A percentile compares a stretch with the other conserved stretches of the same genome.
Evolutionary conservation across 768 basidiomycete species (phyloP).

Genomic region (Tephrocybe rancida): DNA sequence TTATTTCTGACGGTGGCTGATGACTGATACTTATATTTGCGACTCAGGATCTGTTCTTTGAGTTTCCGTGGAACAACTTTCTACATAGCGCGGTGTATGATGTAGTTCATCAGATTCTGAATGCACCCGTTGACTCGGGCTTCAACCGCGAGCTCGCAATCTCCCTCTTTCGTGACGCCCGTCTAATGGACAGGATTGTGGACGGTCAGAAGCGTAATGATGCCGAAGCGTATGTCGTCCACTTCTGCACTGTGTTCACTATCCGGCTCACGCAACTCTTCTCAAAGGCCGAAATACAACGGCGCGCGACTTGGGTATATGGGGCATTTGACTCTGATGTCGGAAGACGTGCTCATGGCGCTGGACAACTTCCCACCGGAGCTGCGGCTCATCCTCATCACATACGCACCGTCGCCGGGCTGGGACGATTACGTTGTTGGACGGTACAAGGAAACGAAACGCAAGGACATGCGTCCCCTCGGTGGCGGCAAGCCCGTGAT

Average conservation of each 20-base stretch:
- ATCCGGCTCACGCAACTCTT: background rate
- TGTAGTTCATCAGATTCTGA: slow-evolving; percentile 92
- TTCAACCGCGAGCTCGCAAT: slow-evolving; percentile 84
- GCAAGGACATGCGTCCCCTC: slow-evolving; percentile 74
- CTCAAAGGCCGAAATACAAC: slow-evolving; percentile 64
- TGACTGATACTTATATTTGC: background rate
- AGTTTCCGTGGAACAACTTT: slow-evolving; percentile 97
- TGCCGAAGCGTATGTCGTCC: slow-evolving; percentile 58
- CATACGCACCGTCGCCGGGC: slow-evolving; percentile 69
- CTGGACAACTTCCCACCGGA: slow-evolving; percentile 87
- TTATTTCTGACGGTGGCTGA: background rate
- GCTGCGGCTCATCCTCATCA: slow-evolving; percentile 62
- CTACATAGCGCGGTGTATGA: slow-evolving; percentile 97
- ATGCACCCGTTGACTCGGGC: slow-evolving; percentile 81
- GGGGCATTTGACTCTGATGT: slow-evolving; percentile 94
- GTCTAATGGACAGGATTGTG: slow-evolving; percentile 82
- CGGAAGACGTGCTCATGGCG: slow-evolving; percentile 91
- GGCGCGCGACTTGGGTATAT: slow-evolving; percentile 89
- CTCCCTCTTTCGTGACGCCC: slow-evolving; percentile 84
- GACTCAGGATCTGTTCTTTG: slow-evolving; percentile 87
- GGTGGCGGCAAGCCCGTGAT: slow-evolving; percentile 85
- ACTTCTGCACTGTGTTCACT: background rate
- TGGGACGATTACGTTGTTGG: slow-evolving; percentile 94
- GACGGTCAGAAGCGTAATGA: slow-evolving; percentile 86
- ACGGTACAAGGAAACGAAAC: slow-evolving; percentile 84